Percentiles rank a stretch among this genome's conserved stretches.
phyloP scores from a whole-genome alignment of 2,329 filamentous ascomycete species.

The Verruconis gallopava region DNA sequence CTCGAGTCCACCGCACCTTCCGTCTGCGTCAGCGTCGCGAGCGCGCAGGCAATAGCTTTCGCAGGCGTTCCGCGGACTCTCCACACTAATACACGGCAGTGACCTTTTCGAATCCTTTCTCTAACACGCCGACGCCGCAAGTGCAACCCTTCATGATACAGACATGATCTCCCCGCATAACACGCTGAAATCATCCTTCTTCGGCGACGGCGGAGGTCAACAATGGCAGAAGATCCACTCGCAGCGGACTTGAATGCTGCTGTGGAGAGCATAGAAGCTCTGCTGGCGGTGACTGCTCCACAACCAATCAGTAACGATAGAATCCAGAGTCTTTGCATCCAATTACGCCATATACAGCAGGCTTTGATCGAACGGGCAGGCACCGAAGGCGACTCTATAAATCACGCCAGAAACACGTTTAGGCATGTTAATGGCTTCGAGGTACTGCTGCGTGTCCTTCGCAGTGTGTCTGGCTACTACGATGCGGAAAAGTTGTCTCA shows the following conservation, averaged over 20 bases:
- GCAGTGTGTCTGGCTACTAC: slow-evolving; percentile 63
- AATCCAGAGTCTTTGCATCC: slow-evolving; percentile 29
- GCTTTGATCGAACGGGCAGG: slow-evolving; percentile 36
- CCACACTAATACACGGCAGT: too few relatives aligned
- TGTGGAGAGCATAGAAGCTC: not conserved
- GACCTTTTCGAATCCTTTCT: too few relatives aligned
- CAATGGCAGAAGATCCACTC: not conserved
- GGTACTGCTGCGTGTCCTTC: slow-evolving; percentile 54
- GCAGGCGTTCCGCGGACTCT: too few relatives aligned
- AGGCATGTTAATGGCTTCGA: slow-evolving; percentile 70
- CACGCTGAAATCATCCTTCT: not conserved
- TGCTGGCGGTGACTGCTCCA: not conserved
- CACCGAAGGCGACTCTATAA: slow-evolving; percentile 27
- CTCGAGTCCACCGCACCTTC: too few relatives aligned
- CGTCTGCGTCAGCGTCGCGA: too few relatives aligned
- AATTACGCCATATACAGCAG: slow-evolving; percentile 54
- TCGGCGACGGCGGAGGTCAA: not conserved
- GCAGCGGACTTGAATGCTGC: not conserved
- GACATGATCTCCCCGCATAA: not conserved
- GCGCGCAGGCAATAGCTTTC: too few relatives aligned
- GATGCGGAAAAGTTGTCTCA: slow-evolving; percentile 49
- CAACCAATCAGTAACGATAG: not conserved
- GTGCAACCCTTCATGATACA: not conserved
- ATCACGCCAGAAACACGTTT: slow-evolving; percentile 63
- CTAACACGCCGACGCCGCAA: too few relatives aligned